These are phyloP conservation scores for Typha latifolia DNA, from an alignment of 176 grass and related monocot species.

Conservation along the genomic window DNA sequence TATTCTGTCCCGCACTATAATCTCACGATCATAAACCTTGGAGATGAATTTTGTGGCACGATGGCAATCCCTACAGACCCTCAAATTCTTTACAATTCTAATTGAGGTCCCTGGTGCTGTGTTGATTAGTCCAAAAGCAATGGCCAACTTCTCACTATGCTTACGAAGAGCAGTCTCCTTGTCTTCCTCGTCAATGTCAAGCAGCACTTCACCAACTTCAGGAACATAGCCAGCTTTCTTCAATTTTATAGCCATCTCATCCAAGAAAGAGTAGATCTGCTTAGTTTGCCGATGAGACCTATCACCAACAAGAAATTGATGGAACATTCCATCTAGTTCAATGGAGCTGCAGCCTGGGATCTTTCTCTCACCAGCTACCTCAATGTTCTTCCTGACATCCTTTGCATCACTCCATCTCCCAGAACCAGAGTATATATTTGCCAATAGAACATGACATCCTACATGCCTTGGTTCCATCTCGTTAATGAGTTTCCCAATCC, in stretches of 20 bases:
- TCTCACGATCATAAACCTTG: conserved; percentile 5
- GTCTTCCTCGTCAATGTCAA: conserved; percentile 11
- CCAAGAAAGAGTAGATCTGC: conserved; percentile 8
- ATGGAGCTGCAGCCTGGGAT: conserved; percentile 15
- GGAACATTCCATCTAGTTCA: conserved; percentile 1
- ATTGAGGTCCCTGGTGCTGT: conserved; percentile 6
- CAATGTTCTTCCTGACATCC: conserved; percentile 5
- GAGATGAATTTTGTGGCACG: conserved; percentile 14
- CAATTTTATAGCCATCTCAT: conserved; percentile 14
- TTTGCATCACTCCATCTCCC: conserved; percentile 11
- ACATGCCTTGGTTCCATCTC: conserved; percentile 5
- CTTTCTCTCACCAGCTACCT: conserved; percentile 5
- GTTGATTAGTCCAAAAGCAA: conserved; percentile 15
- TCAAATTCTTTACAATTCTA: conserved; percentile 14
- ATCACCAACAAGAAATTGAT: not conserved
- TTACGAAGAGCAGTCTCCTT: conserved; percentile 13
- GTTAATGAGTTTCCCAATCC: conserved; percentile 5
- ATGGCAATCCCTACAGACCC: conserved; percentile 16
- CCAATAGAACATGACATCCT: conserved; percentile 13
- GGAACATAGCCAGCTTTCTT: conserved; percentile 6
- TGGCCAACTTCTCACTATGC: conserved; percentile 17
- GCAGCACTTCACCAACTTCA: conserved; percentile 17
- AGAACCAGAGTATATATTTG: conserved; percentile 15
- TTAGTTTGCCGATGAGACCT: conserved; percentile 5
- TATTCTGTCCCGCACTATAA: conserved; percentile 14